Percentiles rank a stretch among this genome's conserved stretches.
Conservation (phyloP, 257 asterid species). For the Parsonsia alboflavescens region DNA sequence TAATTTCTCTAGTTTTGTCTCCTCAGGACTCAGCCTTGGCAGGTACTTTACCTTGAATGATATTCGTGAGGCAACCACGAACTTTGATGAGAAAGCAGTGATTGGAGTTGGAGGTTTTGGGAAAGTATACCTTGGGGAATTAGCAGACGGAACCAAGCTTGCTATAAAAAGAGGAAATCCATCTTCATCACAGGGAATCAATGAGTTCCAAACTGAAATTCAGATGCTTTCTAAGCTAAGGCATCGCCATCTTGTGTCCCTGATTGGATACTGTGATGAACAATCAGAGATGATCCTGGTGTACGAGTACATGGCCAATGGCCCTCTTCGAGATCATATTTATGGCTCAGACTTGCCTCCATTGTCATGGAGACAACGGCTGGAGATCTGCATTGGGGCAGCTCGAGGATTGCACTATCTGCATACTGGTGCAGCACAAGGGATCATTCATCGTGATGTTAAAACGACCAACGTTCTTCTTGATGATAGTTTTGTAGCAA, state of each 20-base stretch:
- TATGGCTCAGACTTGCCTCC: conserved; percentile 55
- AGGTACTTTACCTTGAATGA: conserved; percentile 57
- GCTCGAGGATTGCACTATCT: conserved; percentile 91
- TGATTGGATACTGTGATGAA: conserved; percentile 83
- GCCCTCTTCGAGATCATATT: conserved; percentile 77
- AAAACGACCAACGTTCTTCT: conserved; percentile 85
- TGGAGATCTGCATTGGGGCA: conserved; percentile 87
- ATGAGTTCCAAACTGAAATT: conserved; percentile 83
- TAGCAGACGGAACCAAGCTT: conserved; percentile 55
- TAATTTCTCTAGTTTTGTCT: conserved; percentile 46
- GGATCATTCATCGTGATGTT: conserved; percentile 83
- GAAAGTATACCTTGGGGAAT: conserved; percentile 68
- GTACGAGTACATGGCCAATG: conserved; percentile 76
- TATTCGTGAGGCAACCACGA: conserved; percentile 59
- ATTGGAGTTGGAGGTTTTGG: conserved; percentile 97
- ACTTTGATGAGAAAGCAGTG: conserved; percentile 59
- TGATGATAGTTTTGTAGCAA: conserved; percentile 61
- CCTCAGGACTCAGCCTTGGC: conserved; percentile 59
- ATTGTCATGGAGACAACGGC: conserved; percentile 73
- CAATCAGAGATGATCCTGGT: conserved; percentile 83
- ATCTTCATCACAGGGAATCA: conserved; percentile 80
- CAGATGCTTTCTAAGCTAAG: conserved; percentile 75
- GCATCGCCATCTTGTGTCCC: conserved; percentile 82
- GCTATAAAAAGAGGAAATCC: conserved; percentile 88
- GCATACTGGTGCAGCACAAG: conserved; percentile 91